Evolutionary conservation across 495 filamentous ascomycete species (phyloP).

Genomic region (Penicillium flavigenum): DNA sequence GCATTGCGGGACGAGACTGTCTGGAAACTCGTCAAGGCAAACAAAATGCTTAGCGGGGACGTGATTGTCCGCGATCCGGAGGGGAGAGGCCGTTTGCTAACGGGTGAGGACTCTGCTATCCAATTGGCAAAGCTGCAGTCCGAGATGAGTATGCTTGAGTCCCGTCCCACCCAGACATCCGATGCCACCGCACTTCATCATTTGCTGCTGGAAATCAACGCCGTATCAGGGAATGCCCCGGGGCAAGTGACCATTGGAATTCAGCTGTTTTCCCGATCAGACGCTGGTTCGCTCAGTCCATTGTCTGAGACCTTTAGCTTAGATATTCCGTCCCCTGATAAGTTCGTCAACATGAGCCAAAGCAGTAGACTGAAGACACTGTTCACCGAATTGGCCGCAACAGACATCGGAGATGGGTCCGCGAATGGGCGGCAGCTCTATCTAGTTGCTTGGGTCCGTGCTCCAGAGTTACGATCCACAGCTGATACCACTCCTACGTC

Average conservation of each 20-base stretch:
- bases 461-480: slow-evolving; percentile 54
- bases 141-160: slow-evolving; percentile 90
- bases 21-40: slow-evolving; percentile 91
- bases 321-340: slow-evolving; percentile 72
- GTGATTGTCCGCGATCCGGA: slow-evolving; percentile 89
- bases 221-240: slow-evolving; percentile 68
- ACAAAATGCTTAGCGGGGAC: slow-evolving; percentile 87
- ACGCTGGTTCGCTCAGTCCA: slow-evolving; percentile 58
- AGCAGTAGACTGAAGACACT: slow-evolving; percentile 74
- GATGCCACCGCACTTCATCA: slow-evolving; percentile 80
- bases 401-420: slow-evolving; percentile 78
- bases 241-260: slow-evolving; percentile 73
- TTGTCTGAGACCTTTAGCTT: slow-evolving; percentile 82
- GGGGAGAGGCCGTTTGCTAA: slow-evolving; percentile 79
- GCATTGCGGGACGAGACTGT: slow-evolving; percentile 78
- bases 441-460: slow-evolving; percentile 78
- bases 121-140: slow-evolving; percentile 90
- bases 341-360: slow-evolving; percentile 55
- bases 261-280: slow-evolving; percentile 71
- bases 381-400: slow-evolving; percentile 77
- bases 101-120: slow-evolving; percentile 87
- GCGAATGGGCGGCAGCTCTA: slow-evolving; percentile 68
- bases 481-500: slow-evolving; percentile 26
- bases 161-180: slow-evolving; percentile 60
- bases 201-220: slow-evolving; percentile 78